Base-by-base conservation (phyloP, 306 rosid species). In the Castanospermum australe region DNA sequence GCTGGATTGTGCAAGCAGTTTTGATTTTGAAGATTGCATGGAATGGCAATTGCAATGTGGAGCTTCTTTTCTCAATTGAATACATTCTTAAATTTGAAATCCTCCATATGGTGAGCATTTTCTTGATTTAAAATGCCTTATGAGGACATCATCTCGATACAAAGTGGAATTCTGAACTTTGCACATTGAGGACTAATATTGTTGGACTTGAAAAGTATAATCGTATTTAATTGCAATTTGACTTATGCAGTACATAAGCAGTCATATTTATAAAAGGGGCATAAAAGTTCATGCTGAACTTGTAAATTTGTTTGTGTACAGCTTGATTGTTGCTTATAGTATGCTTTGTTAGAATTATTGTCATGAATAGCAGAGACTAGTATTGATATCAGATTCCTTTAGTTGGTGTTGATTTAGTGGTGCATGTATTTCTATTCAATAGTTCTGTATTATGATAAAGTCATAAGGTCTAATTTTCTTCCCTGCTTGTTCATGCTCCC, bases 21-120 rank as follows among this genome's bases (percentile, higher is more conserved):
- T 94, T 39, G 98, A 94, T 85, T 88, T 90, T 33, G 97, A 94
- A 80, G 97, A 92, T 67, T 94, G 98, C 76, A 67, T 89, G 92
- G 96, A 92, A 68, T 94, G 98, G 98, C 94, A 92, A 75, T 39
- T 87, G 90, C 97, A 94, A 84, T 90, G 97, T 72, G 86, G 92
- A 79, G 86, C 89, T 75, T 83, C 96, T 33, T 92, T 76, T 84
- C 82, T 86, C 81, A 85, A 76, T 84, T 92, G 86, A 88, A 54
- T 44, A 20, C 74, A 39, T 71, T 65, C n/a, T 41, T 18, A 78
- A 20, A 78, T 87, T 86, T 81, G 57, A 72, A 62, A 32, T 73
- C 83, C 47, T 64, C 59, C 64, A 77, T 63, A 65, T 47, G 84
- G 81, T 82, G 81, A 83, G 82, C 69, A 56, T 71, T 79, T 84